Conservation (phyloP, 1,284 basidiomycete species). For the Trichosporon sp. region DNA sequence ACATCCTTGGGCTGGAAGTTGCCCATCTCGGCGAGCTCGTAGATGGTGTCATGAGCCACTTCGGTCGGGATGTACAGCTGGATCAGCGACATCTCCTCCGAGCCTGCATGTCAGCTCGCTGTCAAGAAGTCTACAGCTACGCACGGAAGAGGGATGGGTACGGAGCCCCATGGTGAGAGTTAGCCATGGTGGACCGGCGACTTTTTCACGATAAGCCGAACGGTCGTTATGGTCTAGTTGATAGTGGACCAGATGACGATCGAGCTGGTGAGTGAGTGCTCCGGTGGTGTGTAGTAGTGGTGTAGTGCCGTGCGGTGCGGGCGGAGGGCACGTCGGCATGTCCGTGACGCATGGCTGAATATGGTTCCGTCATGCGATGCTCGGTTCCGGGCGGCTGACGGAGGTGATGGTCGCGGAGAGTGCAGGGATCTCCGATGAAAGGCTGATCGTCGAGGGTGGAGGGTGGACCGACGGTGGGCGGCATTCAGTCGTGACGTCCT, state of each 20-base stretch:
- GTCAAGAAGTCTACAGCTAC: conserved; percentile 39
- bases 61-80: conserved; percentile 97
- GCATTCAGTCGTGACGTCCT: neutral
- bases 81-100: conserved; percentile 94
- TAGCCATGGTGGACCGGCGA: conserved; percentile 19
- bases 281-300: neutral
- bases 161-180: conserved; percentile 15
- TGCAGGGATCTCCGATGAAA: neutral
- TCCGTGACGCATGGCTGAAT: neutral
- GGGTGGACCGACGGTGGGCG: neutral
- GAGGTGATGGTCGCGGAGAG: neutral
- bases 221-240: neutral
- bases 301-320: neutral
- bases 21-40: conserved; percentile 90
- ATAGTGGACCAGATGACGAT: neutral
- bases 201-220: neutral
- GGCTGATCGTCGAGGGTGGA: neutral
- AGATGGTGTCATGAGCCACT: conserved; percentile 93
- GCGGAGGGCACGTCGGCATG: neutral
- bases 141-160: conserved; percentile 79
- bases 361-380: neutral
- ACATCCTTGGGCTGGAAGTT: conserved; percentile 98
- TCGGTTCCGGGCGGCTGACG: too few species aligned
- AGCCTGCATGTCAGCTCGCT: conserved; percentile 54
- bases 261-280: neutral